Base-by-base conservation (phyloP, 2,329 filamentous ascomycete genomes). In the Thielaviopsis euricoi region DNA sequence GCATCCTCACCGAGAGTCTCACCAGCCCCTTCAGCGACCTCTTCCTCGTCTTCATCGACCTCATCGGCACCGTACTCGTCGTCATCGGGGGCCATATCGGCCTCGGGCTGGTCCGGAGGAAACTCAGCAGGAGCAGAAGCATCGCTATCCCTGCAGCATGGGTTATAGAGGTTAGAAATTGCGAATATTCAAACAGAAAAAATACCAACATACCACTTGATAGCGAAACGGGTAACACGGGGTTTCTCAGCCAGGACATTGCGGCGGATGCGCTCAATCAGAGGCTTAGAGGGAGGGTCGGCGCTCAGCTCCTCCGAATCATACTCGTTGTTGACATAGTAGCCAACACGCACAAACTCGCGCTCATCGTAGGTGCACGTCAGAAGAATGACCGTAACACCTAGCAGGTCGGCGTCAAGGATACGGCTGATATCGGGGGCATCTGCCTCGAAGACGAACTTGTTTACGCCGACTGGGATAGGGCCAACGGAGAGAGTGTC, bases 241-340 rank as follows among this genome's bases (percentile, higher is more conserved):
- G 93, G 93, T 80, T 98, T 98, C 74, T 97, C 91, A 2, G 90
- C 89, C 43, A 98, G 80, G 55, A 98, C 87, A 68, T 94, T 96
- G 65, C 94, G 85, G 64, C 82, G 82, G 62, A 98, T 89, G 67
- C 89, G 88, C 69, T 98, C 94, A 63, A 97, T 85, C 64, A 94
- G 79, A 46, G 90, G 90, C 76, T 95, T 95, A 59, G 89, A 79
- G 6, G 93, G 93, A 10, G 93, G 93, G 65, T 97, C 90, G 53
- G 85, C 83, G 65, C 82, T 86, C 62, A 98, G 79, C 70, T 95
- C 88, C 66, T 94, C 89, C 25, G 87, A 86, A 65, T 95, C 89
- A 71, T 98, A 98, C 71, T 98, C 94, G 67, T 98, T 98, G 78
- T 97, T 98, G 67, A 98, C 93, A 65, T 98, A 98, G 80, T 98